Percentiles rank a stretch among this genome's conserved stretches.
phyloP scores from a whole-genome alignment of 1,284 basidiomycete genomes.

The Fomitiporia mediterranea region DNA sequence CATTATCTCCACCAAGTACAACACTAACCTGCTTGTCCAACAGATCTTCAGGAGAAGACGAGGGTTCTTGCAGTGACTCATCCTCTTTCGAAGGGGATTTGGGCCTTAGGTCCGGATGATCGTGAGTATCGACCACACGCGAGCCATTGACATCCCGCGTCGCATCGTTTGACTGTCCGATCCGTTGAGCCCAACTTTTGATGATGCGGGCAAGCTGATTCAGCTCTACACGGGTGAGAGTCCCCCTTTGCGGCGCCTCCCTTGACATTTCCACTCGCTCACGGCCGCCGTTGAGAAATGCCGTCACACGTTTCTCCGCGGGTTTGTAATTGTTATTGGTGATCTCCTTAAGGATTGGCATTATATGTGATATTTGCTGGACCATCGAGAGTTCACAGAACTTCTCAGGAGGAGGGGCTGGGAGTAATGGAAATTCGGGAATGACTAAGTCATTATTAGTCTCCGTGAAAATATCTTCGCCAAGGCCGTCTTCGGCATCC shows the following conservation, averaged over 20 bases:
- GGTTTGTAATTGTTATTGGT: slow-evolving; percentile 53
- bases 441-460: slow-evolving; percentile 21
- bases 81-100: background rate
- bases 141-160: background rate
- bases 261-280: slow-evolving; percentile 38
- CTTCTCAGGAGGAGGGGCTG: slow-evolving; percentile 35
- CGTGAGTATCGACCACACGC: background rate
- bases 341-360: slow-evolving; percentile 55
- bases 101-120: background rate
- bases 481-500: slow-evolving; percentile 14
- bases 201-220: slow-evolving; percentile 7
- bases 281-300: slow-evolving; percentile 55
- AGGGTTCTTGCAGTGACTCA: background rate
- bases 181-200: slow-evolving; percentile 6
- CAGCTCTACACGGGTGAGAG: slow-evolving; percentile 8
- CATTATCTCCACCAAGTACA: background rate
- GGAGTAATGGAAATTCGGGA: slow-evolving; percentile 34
- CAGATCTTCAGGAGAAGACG: slow-evolving; percentile 1
- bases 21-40: background rate
- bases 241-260: slow-evolving; percentile 1
- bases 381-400: slow-evolving; percentile 48
- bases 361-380: slow-evolving; percentile 59
- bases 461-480: slow-evolving; percentile 18
- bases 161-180: background rate
- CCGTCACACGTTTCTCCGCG: slow-evolving; percentile 40